Evolutionary conservation across 306 rosid species (phyloP).

Genomic region (Prunus mongolica): DNA sequence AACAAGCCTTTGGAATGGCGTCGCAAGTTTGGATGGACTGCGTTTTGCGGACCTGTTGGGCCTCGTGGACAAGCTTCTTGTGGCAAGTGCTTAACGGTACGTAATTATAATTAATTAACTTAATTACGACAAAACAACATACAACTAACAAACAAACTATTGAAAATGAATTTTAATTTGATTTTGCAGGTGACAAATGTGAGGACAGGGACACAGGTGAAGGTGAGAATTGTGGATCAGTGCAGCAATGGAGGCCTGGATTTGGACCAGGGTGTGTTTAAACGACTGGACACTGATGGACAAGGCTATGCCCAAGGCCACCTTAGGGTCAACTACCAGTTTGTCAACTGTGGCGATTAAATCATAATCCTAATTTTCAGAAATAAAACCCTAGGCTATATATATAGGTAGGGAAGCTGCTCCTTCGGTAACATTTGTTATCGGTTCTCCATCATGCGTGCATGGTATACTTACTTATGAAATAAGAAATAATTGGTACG

Average conservation of each 20-base stretch:
- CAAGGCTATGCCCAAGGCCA: slow-evolving; percentile 40
- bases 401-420: too few species aligned
- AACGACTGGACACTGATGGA: slow-evolving; percentile 39
- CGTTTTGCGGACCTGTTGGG: slow-evolving; percentile 62
- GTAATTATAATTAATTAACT: not conserved
- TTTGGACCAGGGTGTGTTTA: slow-evolving; percentile 49
- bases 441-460: too few species aligned
- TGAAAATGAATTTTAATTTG: not conserved
- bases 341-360: slow-evolving; percentile 52
- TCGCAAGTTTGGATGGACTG: slow-evolving; percentile 64
- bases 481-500: too few species aligned
- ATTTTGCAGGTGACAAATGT: slow-evolving; percentile 52
- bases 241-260: slow-evolving; percentile 53
- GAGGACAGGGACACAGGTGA: slow-evolving; percentile 33
- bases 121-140: not conserved
- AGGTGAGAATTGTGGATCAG: slow-evolving; percentile 61
- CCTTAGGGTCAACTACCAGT: slow-evolving; percentile 48
- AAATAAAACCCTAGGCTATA: too few species aligned
- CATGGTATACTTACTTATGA: too few species aligned
- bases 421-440: too few species aligned
- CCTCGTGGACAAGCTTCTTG: slow-evolving; percentile 47
- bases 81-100: slow-evolving; percentile 58
- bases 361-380: not conserved
- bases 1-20: slow-evolving; percentile 57
- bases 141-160: too few species aligned